These are phyloP conservation scores for Rhamnella rubrinervis DNA, from an alignment of 331 rosid genomes.

Conservation along the genomic window DNA sequence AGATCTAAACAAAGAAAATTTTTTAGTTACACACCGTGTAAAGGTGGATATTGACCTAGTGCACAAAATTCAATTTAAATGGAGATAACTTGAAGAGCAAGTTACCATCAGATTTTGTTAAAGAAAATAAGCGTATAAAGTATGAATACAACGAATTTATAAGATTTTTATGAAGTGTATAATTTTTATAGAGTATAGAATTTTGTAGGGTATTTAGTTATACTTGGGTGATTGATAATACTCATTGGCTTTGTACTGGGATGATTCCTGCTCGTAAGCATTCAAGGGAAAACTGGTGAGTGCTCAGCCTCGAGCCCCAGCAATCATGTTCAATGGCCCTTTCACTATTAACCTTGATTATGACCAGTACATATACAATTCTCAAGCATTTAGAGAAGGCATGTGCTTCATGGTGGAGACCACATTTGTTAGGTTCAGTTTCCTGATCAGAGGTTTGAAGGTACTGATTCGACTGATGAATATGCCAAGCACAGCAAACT, in stretches of 20 bases:
- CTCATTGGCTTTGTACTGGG: constrained; percentile 87
- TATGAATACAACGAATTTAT: constrained; percentile 70
- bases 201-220: constrained; percentile 33
- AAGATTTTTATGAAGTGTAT: no score
- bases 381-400: constrained; percentile 73
- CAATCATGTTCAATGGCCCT: constrained; percentile 51
- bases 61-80: no score
- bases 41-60: no score
- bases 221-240: constrained; percentile 78
- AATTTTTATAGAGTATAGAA: no score
- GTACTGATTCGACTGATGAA: constrained; percentile 78
- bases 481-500: constrained; percentile 80
- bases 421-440: constrained; percentile 61
- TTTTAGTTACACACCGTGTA: no score
- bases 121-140: constrained; percentile 64
- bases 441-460: constrained; percentile 75
- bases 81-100: no score
- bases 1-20: no score
- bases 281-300: constrained; percentile 78
- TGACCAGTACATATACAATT: constrained; percentile 70
- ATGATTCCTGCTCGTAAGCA: constrained; percentile 45
- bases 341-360: constrained; percentile 80
- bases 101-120: no score
- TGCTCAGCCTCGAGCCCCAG: constrained; percentile 77
- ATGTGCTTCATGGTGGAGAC: constrained; percentile 86